Percentiles rank a stretch among this genome's conserved stretches.
Conservation (phyloP, 2,329 filamentous ascomycete genomes). For the Plenodomus tracheiphilus region DNA sequence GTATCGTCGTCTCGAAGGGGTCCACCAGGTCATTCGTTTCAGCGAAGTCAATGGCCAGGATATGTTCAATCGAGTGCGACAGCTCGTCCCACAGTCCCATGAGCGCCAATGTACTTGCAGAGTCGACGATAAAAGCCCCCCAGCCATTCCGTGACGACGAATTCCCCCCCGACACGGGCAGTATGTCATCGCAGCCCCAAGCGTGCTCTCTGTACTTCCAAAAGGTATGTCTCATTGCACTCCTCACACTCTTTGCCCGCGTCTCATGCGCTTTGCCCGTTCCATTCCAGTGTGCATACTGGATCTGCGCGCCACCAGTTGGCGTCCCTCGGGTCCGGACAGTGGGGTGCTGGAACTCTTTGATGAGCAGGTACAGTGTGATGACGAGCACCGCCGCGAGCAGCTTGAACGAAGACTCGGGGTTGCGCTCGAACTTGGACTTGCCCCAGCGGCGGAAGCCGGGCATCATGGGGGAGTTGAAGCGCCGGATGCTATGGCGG, state of each 20-base stretch:
- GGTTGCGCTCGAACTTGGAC: conserved; percentile 44
- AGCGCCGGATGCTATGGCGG: conserved; percentile 11
- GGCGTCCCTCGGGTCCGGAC: conserved; percentile 17
- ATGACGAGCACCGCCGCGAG: conserved; percentile 46
- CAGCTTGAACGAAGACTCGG: conserved; percentile 48
- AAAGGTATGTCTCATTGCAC: conserved; percentile 48
- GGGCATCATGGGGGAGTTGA: conserved; percentile 28
- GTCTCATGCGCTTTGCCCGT: conserved; percentile 39
- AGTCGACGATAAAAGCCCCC: conserved; percentile 50
- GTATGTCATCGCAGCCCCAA: conserved; percentile 47
- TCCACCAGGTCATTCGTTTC: conserved; percentile 42
- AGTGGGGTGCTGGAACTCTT: conserved; percentile 40
- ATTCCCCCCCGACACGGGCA: conserved; percentile 43
- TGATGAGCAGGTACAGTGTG: conserved; percentile 46
- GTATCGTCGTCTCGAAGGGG: conserved; percentile 48
- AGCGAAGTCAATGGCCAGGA: conserved; percentile 44
- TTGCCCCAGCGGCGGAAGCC: conserved; percentile 43
- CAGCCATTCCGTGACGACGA: conserved; percentile 46
- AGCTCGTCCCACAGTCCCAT: conserved; percentile 51
- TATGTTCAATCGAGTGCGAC: conserved; percentile 42
- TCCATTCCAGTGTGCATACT: conserved; percentile 40
- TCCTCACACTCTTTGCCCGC: conserved; percentile 39
- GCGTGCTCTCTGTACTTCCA: conserved; percentile 45
- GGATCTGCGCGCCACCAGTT: conserved; percentile 34
- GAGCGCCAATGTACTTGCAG: conserved; percentile 45